Percentiles rank a stretch among this genome's conserved stretches.
Evolutionary conservation across 805 yeast species (phyloP).

Genomic region (Naumovozyma castellii): DNA sequence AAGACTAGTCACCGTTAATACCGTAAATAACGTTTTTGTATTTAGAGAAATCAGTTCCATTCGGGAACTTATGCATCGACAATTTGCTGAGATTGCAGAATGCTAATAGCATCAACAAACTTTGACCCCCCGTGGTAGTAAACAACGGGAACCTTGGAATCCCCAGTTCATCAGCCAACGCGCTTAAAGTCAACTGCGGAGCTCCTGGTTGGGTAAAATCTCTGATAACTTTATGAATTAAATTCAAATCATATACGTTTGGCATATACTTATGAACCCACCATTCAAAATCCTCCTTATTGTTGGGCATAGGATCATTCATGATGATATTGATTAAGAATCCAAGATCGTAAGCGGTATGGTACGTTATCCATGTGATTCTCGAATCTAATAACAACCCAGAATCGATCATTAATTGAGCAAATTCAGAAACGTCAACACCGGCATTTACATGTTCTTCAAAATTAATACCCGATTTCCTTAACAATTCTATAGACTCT

Average conservation of each 20-base stretch:
- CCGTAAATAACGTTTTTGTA: conserved; percentile 49
- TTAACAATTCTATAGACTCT: conserved; percentile 71
- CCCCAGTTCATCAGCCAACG: conserved; percentile 60
- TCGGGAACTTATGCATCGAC: conserved; percentile 28
- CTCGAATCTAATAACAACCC: conserved; percentile 64
- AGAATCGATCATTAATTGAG: conserved; percentile 74
- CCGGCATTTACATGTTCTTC: conserved; percentile 66
- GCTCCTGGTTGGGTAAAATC: conserved; percentile 14
- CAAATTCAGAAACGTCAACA: conserved; percentile 68
- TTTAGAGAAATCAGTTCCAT: conserved; percentile 31
- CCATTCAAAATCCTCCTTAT: conserved; percentile 66
- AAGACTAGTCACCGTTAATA: conserved; percentile 16
- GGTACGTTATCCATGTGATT: conserved; percentile 85
- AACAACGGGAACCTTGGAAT: conserved; percentile 49
- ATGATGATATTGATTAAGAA: conserved; percentile 70
- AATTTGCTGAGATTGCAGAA: conserved; percentile 44
- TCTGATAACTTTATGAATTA: conserved; percentile 31
- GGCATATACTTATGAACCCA: conserved; percentile 72
- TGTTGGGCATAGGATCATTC: conserved; percentile 68
- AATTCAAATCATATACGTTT: conserved; percentile 71
- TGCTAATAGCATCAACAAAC: conserved; percentile 53
- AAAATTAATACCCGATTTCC: conserved; percentile 78
- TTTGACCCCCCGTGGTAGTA: conserved; percentile 54
- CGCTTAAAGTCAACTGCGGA: conserved; percentile 35
- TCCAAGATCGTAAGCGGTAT: conserved; percentile 91